Evolutionary conservation across 345 rosid species (phyloP).

Genomic region (Abelmoschus esculentus): DNA sequence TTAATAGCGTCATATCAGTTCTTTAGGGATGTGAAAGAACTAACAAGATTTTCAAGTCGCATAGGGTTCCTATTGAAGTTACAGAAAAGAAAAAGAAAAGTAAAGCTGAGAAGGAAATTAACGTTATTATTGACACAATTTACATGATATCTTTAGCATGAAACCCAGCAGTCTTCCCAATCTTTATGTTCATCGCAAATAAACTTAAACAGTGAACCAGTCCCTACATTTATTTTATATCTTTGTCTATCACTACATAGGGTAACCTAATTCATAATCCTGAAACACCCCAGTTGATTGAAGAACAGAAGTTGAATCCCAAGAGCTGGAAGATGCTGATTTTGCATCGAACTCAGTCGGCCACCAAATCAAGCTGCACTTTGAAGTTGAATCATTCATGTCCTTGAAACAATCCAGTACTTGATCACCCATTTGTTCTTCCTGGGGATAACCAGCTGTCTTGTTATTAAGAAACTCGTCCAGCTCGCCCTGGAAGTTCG

Average conservation of each 20-base stretch:
- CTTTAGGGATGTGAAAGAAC: no score
- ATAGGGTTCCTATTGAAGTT: constrained; percentile 4
- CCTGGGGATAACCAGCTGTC: constrained; percentile 25
- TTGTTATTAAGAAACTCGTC: constrained; percentile 26
- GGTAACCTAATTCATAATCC: constrained; percentile 55
- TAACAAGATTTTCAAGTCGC: neutral
- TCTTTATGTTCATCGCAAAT: constrained; percentile 18
- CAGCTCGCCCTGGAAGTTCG: constrained; percentile 32
- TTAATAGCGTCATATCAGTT: no score
- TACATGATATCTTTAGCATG: constrained; percentile 25
- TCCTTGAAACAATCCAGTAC: constrained; percentile 46
- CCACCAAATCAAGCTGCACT: constrained; percentile 59
- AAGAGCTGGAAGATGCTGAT: constrained; percentile 52
- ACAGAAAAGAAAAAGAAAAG: neutral
- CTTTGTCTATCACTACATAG: constrained; percentile 23
- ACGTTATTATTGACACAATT: constrained; percentile 49
- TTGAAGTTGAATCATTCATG: constrained; percentile 24
- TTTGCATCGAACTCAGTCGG: constrained; percentile 52
- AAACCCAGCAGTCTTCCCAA: neutral
- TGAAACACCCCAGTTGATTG: constrained; percentile 51
- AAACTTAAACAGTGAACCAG: neutral
- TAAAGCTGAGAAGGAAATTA: constrained; percentile 3
- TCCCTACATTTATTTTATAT: no score
- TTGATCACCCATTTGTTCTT: constrained; percentile 32
- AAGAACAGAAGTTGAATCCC: constrained; percentile 53